Evolutionary conservation across 257 asterid genomes (phyloP).

Genomic region (Datura wrightii): DNA sequence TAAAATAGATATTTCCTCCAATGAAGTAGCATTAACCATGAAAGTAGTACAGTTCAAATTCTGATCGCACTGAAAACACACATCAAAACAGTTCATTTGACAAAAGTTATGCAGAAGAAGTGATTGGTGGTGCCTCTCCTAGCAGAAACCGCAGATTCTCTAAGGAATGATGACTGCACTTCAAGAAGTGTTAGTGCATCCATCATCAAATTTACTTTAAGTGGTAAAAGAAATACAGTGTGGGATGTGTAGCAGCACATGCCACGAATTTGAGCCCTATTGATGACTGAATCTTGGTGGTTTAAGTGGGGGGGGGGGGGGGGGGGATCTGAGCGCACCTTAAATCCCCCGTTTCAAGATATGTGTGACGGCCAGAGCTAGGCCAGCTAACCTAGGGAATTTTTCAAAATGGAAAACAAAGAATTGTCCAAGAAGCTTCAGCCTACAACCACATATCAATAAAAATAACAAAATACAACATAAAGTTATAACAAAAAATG

Average conservation of each 20-base stretch:
- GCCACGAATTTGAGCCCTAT: not conserved
- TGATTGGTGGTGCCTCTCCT: too few species aligned
- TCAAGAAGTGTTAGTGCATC: not conserved
- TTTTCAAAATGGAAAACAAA: not conserved
- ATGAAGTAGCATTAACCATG: conserved; percentile 4
- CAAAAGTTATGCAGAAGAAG: too few species aligned
- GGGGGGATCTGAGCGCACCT: too few species aligned
- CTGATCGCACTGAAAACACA: not conserved
- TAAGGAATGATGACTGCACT: too few species aligned
- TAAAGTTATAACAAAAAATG: not conserved
- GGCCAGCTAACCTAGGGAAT: not conserved
- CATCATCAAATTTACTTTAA: conserved; percentile 6
- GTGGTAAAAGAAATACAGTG: not conserved
- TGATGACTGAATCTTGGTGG: not conserved
- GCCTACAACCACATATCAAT: not conserved
- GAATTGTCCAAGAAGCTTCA: not conserved
- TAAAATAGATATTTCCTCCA: not conserved
- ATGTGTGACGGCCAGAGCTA: too few species aligned
- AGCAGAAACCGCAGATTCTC: too few species aligned
- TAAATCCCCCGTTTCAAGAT: not conserved
- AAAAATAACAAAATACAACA: not conserved
- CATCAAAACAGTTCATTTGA: not conserved
- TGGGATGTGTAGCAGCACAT: not conserved
- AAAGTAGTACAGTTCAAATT: not conserved
- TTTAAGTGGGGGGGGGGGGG: not conserved